Conservation (phyloP, 768 basidiomycete species). For the Macrolepiota fuliginosa region DNA sequence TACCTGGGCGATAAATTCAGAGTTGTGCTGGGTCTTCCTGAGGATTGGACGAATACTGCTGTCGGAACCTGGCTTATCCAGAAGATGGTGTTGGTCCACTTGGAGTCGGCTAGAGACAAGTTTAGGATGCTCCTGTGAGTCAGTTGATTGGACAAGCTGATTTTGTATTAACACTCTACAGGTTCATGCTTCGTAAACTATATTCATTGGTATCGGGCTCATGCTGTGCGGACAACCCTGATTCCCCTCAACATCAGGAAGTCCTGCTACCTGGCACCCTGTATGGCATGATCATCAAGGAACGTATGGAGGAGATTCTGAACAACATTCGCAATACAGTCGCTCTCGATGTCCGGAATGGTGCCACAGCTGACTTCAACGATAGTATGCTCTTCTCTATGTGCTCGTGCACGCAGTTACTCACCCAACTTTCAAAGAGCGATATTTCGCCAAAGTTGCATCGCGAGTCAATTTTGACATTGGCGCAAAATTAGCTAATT, state of each 20-base stretch:
- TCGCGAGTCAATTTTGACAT: conserved; percentile 87
- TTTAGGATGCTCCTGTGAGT: conserved; percentile 91
- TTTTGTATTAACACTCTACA: conserved; percentile 27
- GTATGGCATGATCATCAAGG: conserved; percentile 98
- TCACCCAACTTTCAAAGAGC: conserved; percentile 42
- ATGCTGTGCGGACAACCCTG: conserved; percentile 93
- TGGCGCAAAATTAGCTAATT: conserved; percentile 86
- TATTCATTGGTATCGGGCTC: conserved; percentile 87
- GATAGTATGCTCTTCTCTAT: conserved; percentile 56
- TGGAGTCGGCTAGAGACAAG: conserved; percentile 86
- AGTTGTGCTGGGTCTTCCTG: conserved; percentile 85
- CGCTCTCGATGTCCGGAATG: conserved; percentile 68
- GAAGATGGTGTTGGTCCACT: conserved; percentile 87
- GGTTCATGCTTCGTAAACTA: conserved; percentile 97
- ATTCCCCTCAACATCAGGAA: conserved; percentile 98
- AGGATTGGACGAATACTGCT: conserved; percentile 85
- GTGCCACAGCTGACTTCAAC: conserved; percentile 82
- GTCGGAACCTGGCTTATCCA: conserved; percentile 82
- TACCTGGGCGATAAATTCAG: conserved; percentile 97
- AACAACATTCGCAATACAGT: conserved; percentile 71
- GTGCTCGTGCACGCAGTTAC: not conserved
- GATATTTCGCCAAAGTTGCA: conserved; percentile 77
- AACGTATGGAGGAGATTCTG: conserved; percentile 89
- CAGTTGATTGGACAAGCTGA: not conserved
- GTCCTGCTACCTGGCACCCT: conserved; percentile 90